Conservation (phyloP, 176 grass and related monocot genomes). For the Ananas comosus region DNA sequence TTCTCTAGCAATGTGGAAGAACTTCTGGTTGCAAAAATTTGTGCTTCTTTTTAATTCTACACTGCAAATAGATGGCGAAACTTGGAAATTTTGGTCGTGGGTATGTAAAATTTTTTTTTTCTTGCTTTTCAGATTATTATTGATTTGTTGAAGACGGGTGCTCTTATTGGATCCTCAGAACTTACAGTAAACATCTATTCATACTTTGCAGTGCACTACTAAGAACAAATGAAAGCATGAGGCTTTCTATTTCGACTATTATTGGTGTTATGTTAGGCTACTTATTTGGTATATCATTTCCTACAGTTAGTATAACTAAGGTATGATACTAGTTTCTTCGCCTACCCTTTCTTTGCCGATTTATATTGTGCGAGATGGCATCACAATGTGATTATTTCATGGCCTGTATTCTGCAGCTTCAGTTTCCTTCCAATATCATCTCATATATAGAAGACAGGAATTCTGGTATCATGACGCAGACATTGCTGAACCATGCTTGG, state of each 20-base stretch:
- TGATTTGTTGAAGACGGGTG: neutral
- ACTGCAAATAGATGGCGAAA: conserved; percentile 30
- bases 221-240: conserved; percentile 14
- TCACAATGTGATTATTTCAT: too few species aligned
- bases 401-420: conserved; percentile 31
- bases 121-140: too few species aligned
- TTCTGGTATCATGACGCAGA: conserved; percentile 82
- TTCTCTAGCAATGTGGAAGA: conserved; percentile 1
- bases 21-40: neutral
- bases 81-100: conserved; percentile 25
- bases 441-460: conserved; percentile 83
- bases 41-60: conserved; percentile 1
- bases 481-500: conserved; percentile 74
- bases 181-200: neutral
- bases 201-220: conserved; percentile 3
- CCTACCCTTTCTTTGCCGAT: neutral
- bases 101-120: conserved; percentile 1
- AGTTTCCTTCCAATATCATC: conserved; percentile 72
- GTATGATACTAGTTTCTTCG: neutral
- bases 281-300: conserved; percentile 14
- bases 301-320: conserved; percentile 8
- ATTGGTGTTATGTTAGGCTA: conserved; percentile 18
- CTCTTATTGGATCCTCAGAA: neutral
- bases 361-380: neutral
- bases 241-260: conserved; percentile 10